Base-by-base conservation (phyloP, 139 green algal species). In the Gonium pectorale region DNA sequence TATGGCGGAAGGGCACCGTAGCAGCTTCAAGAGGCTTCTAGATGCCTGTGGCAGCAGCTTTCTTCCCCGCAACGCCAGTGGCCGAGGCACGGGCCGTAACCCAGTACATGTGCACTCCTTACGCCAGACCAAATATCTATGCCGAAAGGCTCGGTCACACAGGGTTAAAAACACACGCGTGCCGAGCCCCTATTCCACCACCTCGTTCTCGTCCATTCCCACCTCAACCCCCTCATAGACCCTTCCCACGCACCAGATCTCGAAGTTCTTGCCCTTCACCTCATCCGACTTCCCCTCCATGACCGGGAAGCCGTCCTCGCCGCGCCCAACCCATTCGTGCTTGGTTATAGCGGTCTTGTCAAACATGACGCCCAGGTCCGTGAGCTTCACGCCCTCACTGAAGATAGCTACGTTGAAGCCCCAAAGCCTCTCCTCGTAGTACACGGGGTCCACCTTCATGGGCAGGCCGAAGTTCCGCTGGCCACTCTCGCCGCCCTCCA, bases 241-340 rank as follows among this genome's bases (percentile, higher is more conserved):
- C 60, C 73, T 26, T 59, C 40, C 64, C 8, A 49, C 87, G 81
- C 67, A 92, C 89, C 91, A 94, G 68, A 98, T 95, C 64, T 96
- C 90, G 73, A 98, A 89, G 78, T 95, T 72, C 86, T 97, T 96
- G 46, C 95, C 95, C 27, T 52, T 19, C 5, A 98, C 75, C 40
- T 94, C 83, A 40, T 94, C 81, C 1, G 83, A 60, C 37, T 94
- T 94, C 38, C 95, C 95, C 88, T 97, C 92, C 68, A 94, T 81
- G 19, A 88, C 80, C 0, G 95, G 95, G 84, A 98, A 96, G 79
- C 94, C 94, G 60, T 96, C 92, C 73, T 92, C 68, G 51, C 91
- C 93, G 51, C 91, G 85, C 62, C 94, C 95, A 37, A 98, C 88
- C 88, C 89, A 97, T 70, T 97, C 94, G 78, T 93, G 80, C 91